Evolutionary conservation across 257 asterid genomes (phyloP).

Genomic region (Ehretia macrophylla): DNA sequence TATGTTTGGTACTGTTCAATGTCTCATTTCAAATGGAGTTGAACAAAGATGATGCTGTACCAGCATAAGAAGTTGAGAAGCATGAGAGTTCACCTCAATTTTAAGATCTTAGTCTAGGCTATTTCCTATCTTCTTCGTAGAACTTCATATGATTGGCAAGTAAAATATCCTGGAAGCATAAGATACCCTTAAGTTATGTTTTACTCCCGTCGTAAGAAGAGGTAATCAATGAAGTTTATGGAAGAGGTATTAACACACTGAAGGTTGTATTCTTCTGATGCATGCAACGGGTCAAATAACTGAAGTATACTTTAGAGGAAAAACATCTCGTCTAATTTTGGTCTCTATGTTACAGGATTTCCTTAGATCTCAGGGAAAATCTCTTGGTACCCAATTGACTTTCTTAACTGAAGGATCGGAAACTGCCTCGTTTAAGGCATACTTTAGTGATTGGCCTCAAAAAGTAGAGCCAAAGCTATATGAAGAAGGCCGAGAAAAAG

Average conservation of each 20-base stretch:
- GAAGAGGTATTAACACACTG: neutral
- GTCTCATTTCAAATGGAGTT: too few relatives aligned
- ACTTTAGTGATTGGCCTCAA: conserved; percentile 74
- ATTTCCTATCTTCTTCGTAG: too few relatives aligned
- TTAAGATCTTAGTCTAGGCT: too few relatives aligned
- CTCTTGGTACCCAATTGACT: conserved; percentile 19
- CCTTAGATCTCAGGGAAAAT: conserved; percentile 30
- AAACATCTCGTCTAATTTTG: neutral
- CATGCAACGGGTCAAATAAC: neutral
- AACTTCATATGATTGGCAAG: too few relatives aligned
- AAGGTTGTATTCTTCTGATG: neutral
- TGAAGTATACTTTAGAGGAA: neutral
- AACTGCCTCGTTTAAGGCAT: conserved; percentile 57
- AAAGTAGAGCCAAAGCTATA: conserved; percentile 32
- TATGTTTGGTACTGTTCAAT: too few relatives aligned
- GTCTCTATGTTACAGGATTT: conserved; percentile 16
- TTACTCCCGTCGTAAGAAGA: too few relatives aligned
- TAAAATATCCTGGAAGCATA: too few relatives aligned
- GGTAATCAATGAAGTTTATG: too few relatives aligned
- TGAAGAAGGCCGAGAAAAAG: conserved; percentile 76
- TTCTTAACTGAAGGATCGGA: conserved; percentile 71
- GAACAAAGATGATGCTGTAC: too few relatives aligned
- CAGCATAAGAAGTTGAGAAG: too few relatives aligned
- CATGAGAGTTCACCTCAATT: too few relatives aligned
- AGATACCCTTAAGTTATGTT: too few relatives aligned